Evolutionary conservation across 768 basidiomycete genomes (phyloP).

Genomic region (Lactarius vividus): DNA sequence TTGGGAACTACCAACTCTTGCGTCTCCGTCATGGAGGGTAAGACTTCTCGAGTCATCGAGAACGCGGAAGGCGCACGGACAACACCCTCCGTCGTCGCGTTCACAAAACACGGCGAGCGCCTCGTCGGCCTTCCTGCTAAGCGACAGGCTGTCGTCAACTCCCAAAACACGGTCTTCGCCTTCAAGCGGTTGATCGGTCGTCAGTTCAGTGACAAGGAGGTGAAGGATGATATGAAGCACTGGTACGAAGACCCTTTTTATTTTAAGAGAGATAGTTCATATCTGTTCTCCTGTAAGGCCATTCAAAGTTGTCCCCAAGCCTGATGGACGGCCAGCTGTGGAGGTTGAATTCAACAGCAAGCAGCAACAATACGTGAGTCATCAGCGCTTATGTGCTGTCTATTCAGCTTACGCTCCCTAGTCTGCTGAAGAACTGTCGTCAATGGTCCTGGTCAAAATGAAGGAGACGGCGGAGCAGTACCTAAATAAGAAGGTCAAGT

Average conservation of each 20-base stretch:
- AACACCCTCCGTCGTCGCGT: conserved; percentile 97
- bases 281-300: conserved; percentile 48
- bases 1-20: conserved; percentile 92
- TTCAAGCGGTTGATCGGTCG: conserved; percentile 96
- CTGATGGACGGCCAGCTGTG: conserved; percentile 75
- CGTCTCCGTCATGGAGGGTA: conserved; percentile 93
- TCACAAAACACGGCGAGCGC: conserved; percentile 97
- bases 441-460: conserved; percentile 91
- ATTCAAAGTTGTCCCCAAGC: conserved; percentile 69
- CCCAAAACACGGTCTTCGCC: conserved; percentile 90
- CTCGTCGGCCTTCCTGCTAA: conserved; percentile 95
- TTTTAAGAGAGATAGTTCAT: not conserved
- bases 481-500: conserved; percentile 92
- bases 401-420: conserved; percentile 35
- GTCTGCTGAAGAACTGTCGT: conserved; percentile 84
- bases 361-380: conserved; percentile 70
- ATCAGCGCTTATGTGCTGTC: not conserved
- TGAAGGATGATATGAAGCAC: conserved; percentile 83
- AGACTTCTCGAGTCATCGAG: conserved; percentile 91
- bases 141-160: conserved; percentile 96
- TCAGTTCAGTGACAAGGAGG: conserved; percentile 89
- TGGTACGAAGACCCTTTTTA: conserved; percentile 48
- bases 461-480: conserved; percentile 92
- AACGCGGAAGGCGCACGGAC: conserved; percentile 97
- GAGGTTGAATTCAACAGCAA: conserved; percentile 86